phyloP scores from a whole-genome alignment of 305 asterid genomes.

The Plantago lanceolata region DNA sequence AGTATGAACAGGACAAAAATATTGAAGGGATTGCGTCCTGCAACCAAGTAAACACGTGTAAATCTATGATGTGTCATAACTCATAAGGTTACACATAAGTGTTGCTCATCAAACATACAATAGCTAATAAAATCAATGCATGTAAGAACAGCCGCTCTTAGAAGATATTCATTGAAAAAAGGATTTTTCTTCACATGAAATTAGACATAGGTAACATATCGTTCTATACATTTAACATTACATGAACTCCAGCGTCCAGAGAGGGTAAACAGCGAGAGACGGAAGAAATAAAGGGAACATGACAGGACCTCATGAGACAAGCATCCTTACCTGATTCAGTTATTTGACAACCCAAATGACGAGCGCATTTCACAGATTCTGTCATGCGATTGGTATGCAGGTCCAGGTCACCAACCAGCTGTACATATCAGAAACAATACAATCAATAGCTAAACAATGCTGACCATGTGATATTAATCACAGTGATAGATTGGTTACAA shows the following conservation, averaged over 20 bases:
- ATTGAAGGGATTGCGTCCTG: too few relatives aligned
- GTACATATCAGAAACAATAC: constrained; percentile 27
- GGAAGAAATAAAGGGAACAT: constrained; percentile 16
- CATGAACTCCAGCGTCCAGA: too few relatives aligned
- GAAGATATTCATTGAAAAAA: not conserved
- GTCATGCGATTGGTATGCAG: constrained; percentile 39
- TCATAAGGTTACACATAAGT: not conserved
- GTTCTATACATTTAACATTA: too few relatives aligned
- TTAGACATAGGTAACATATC: not conserved
- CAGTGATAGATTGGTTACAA: not conserved
- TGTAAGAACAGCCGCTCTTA: not conserved
- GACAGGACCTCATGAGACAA: constrained; percentile 24
- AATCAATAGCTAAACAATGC: constrained; percentile 22
- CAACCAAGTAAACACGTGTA: too few relatives aligned
- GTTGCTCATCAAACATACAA: not conserved
- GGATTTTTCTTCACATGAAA: not conserved
- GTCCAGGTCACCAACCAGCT: constrained; percentile 75
- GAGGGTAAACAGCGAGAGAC: constrained; percentile 1
- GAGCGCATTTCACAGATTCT: constrained; percentile 44
- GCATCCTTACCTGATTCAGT: constrained; percentile 41
- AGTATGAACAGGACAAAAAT: too few relatives aligned
- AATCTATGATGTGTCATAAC: not conserved
- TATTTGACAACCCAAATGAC: constrained; percentile 36
- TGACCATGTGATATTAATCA: constrained; percentile 9
- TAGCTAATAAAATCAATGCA: not conserved